Conservation (phyloP, 1,284 basidiomycete genomes). For the Cutaneotrichosporon curvatum region DNA sequence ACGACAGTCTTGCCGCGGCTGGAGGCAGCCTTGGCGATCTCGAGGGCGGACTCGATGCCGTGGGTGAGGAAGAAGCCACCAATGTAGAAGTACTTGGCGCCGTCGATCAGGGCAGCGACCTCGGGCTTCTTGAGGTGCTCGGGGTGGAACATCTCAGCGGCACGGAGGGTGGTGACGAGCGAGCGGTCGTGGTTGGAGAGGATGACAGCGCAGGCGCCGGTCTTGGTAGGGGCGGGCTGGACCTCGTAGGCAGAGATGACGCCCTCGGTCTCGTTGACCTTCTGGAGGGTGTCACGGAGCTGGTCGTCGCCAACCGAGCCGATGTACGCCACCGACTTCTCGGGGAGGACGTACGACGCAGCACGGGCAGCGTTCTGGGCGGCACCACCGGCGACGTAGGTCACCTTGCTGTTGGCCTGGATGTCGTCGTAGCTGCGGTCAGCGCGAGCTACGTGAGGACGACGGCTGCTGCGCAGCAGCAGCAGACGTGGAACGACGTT, state of each 20-base stretch:
- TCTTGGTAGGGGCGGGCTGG: constrained; percentile 68
- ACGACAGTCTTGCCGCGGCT: constrained; percentile 72
- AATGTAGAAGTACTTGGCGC: constrained; percentile 84
- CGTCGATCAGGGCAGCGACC: constrained; percentile 69
- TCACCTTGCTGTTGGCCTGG: constrained; percentile 66
- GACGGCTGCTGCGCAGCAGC: too few species aligned
- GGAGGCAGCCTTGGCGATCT: constrained; percentile 75
- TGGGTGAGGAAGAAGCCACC: constrained; percentile 98
- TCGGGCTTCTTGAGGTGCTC: constrained; percentile 70
- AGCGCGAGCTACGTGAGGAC: not conserved
- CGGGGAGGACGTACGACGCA: constrained; percentile 89
- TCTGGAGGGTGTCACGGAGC: constrained; percentile 79
- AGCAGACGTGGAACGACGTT: too few species aligned
- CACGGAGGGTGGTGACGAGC: constrained; percentile 81
- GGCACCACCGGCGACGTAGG: constrained; percentile 94
- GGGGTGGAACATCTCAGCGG: constrained; percentile 80
- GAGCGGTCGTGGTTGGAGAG: constrained; percentile 91
- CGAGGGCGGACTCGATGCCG: constrained; percentile 66
- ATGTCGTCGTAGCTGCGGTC: constrained; percentile 75
- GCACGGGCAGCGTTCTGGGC: constrained; percentile 94
- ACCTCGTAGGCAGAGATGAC: constrained; percentile 85
- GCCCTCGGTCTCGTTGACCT: constrained; percentile 90
- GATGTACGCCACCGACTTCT: constrained; percentile 87
- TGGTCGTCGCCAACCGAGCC: constrained; percentile 91
- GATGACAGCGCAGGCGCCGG: constrained; percentile 94